Evolutionary conservation across 169 alveolate genomes (phyloP).

Genomic region (Plasmodium gallinaceum): DNA sequence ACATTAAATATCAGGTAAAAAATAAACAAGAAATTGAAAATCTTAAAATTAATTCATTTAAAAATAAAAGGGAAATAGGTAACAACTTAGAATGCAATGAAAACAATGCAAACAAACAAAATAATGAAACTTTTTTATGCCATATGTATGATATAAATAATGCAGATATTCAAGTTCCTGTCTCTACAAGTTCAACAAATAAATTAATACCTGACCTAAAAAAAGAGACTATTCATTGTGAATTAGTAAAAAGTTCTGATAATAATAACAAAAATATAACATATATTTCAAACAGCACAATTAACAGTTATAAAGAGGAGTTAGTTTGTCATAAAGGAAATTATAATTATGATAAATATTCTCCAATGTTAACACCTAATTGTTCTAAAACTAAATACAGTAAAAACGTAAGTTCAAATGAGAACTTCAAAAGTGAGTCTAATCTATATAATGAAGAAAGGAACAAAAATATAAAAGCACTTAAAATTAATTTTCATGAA

Average conservation of each 20-base stretch:
- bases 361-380: background rate
- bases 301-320: constrained; percentile 33
- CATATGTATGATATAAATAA: background rate
- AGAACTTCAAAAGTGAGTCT: background rate
- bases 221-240: constrained; percentile 9
- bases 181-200: background rate
- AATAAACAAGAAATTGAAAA: background rate
- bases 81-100: no score
- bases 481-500: background rate
- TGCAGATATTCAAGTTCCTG: background rate
- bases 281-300: constrained; percentile 12
- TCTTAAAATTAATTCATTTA: background rate
- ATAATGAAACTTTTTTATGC: no score
- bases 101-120: no score
- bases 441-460: background rate
- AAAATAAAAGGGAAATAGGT: no score
- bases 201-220: background rate
- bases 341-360: background rate
- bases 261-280: constrained; percentile 2
- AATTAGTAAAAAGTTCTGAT: background rate
- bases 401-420: background rate
- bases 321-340: constrained; percentile 5
- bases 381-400: background rate
- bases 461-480: background rate
- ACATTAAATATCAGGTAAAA: background rate